Base-by-base conservation (phyloP, 23 red algal species). In the Gracilaria gracilis region DNA sequence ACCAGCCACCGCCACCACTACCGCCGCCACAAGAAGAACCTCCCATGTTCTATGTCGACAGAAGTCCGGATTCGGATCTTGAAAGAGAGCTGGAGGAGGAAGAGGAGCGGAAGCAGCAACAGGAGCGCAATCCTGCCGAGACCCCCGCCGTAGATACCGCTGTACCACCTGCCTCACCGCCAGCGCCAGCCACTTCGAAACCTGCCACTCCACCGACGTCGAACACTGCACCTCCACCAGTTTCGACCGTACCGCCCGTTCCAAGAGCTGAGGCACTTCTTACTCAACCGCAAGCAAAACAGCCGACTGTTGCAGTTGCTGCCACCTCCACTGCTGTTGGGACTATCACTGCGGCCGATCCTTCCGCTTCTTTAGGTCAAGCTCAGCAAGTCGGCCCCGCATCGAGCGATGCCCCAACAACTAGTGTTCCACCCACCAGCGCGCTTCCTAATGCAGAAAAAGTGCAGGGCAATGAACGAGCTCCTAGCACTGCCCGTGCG, bases 31-130 rank as follows among this genome's bases (percentile, higher is more conserved):
- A 75, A 31, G 69, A 75, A 15, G 40, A 77, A 23, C 40, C 4
- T 8, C 72, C 72, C 1, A 49, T 77, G 72, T 82, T 82, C 31
- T 82, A 62, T 62, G 79, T 82, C 1, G 79, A 82, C 58, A 59
- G 79, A 38, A 82, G 58, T 20, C 79, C 79, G 14, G 79, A 82
- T 64, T 62, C 58, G 6, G 53, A 59, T n/a, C 79, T 82, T 65
- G 79, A 82, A 31, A 34, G 72, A 5, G 72, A 77, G 27, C 39
- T 77, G 11, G 72, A 77, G 27, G 39, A 77, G 27, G 39, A 75
- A 27, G 69, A 75, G 23, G 14, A 75, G 36, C 69, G 44, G 9
- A 32, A 77, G 46, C 40, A 28, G 28, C 72, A 77, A 31, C 39
- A 77, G 42, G 21, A 77, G 39, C 8, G 50, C 11, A n/a, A 49